Evolutionary conservation across 192 early-diverging fungal species (phyloP).

Genomic region (Coemansia sp.): DNA sequence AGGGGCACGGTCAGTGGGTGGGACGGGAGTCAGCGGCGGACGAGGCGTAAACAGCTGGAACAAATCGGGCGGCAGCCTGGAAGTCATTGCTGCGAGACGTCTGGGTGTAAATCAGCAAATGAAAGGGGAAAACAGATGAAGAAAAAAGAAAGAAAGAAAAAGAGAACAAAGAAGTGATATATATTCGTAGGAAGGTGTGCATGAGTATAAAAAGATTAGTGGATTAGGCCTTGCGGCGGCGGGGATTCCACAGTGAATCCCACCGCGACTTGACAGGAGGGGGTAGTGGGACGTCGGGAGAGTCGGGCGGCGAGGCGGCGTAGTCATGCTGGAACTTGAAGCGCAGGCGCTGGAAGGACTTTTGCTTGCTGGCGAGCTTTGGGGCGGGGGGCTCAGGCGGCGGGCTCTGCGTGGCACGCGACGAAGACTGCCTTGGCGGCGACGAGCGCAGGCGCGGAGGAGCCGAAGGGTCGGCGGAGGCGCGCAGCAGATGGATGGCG

Average conservation of each 20-base stretch:
- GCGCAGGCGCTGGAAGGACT: slow-evolving; percentile 45
- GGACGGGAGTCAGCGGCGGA: slow-evolving; percentile 26
- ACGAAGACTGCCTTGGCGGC: background rate
- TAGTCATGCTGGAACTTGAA: slow-evolving; percentile 28
- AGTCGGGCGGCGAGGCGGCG: background rate
- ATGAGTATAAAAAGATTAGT: background rate
- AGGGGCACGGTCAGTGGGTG: slow-evolving; percentile 31
- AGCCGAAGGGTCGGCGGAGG: background rate
- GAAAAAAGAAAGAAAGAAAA: background rate
- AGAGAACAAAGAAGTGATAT: background rate
- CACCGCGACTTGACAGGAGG: slow-evolving; percentile 30
- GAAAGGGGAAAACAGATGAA: background rate
- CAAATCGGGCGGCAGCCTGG: slow-evolving; percentile 45
- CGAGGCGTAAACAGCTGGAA: slow-evolving; percentile 50
- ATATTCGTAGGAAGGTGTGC: background rate
- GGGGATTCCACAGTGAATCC: slow-evolving; percentile 43
- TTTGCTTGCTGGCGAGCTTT: slow-evolving; percentile 25
- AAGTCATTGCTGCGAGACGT: slow-evolving; percentile 26
- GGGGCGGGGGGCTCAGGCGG: background rate
- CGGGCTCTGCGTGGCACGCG: background rate
- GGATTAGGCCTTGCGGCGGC: slow-evolving; percentile 32
- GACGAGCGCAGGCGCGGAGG: background rate
- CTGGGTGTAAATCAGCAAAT: background rate
- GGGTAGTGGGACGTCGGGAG: background rate
- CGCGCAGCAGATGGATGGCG: background rate